phyloP scores from a whole-genome alignment of 2,329 filamentous ascomycete genomes.

The Cylindrodendrum hubeiense region DNA sequence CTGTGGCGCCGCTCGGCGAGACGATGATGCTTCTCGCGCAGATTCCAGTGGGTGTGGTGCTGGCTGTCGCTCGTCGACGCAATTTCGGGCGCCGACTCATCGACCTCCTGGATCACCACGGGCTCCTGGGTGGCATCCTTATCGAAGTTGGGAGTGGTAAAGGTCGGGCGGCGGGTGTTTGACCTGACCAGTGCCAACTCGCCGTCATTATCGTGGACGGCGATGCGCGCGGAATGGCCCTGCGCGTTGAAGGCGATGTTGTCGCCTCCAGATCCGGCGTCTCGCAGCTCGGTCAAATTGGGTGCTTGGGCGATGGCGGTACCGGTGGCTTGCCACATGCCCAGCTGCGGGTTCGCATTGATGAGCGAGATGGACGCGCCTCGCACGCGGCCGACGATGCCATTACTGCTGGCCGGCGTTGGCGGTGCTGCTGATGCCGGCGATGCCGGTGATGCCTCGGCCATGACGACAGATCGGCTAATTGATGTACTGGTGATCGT shows the following conservation, averaged over 20 bases:
- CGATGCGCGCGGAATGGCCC: constrained; percentile 45
- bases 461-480: neutral
- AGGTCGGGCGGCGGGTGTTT: constrained; percentile 20
- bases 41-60: constrained; percentile 15
- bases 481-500: neutral
- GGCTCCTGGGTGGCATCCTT: constrained; percentile 5
- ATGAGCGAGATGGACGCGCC: constrained; percentile 44
- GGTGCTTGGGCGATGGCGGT: constrained; percentile 48
- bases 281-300: constrained; percentile 45
- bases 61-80: neutral
- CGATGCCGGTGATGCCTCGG: neutral
- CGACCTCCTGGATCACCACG: neutral
- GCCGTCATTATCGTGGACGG: constrained; percentile 38
- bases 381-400: constrained; percentile 41
- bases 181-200: constrained; percentile 39
- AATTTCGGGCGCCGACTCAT: neutral
- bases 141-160: constrained; percentile 18
- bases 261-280: constrained; percentile 40
- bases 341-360: constrained; percentile 45
- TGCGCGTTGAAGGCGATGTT: constrained; percentile 46
- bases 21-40: constrained; percentile 23
- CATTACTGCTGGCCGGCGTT: neutral
- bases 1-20: constrained; percentile 34
- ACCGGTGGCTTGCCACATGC: constrained; percentile 48
- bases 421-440: neutral